Percentiles rank a stretch among this genome's conserved stretches.
phyloP scores from a whole-genome alignment of 495 filamentous ascomycete species.

The Aspergillus hancockii region DNA sequence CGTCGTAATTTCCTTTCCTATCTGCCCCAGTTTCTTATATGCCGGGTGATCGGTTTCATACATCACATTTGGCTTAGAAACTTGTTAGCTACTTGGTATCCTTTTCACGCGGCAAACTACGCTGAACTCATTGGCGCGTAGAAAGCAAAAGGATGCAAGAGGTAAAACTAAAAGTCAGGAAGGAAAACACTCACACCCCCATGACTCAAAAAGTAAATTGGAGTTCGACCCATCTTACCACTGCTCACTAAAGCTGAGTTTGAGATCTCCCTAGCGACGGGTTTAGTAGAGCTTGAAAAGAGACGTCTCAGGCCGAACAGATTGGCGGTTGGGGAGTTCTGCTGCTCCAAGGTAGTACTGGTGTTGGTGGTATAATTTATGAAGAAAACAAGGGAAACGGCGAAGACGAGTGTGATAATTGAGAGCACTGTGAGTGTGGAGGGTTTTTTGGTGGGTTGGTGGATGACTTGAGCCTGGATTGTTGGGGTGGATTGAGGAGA shows the following conservation, averaged over 20 bases:
- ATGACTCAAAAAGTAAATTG: constrained; percentile 80
- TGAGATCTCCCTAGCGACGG: constrained; percentile 6
- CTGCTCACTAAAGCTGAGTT: neutral
- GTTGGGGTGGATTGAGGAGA: constrained; percentile 1
- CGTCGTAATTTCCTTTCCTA: constrained; percentile 78
- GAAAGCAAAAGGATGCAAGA: neutral
- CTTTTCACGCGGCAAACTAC: neutral
- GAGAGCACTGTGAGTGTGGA: constrained; percentile 15
- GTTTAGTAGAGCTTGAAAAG: constrained; percentile 16
- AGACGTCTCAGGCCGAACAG: constrained; percentile 35
- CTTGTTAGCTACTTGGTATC: neutral
- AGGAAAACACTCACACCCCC: constrained; percentile 61
- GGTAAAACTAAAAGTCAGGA: neutral
- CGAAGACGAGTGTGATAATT: constrained; percentile 18
- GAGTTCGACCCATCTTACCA: constrained; percentile 42
- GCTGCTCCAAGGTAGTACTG: neutral
- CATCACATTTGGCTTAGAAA: constrained; percentile 65
- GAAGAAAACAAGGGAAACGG: constrained; percentile 20
- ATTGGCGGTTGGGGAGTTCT: constrained; percentile 26
- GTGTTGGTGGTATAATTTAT: neutral
- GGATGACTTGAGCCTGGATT: neutral
- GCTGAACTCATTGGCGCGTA: neutral
- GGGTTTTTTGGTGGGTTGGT: constrained; percentile 4
- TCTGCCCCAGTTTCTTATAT: constrained; percentile 64
- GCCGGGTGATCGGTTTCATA: constrained; percentile 73